Conservation (phyloP, 2,329 filamentous ascomycete species). For the Talaromyces sp. region DNA sequence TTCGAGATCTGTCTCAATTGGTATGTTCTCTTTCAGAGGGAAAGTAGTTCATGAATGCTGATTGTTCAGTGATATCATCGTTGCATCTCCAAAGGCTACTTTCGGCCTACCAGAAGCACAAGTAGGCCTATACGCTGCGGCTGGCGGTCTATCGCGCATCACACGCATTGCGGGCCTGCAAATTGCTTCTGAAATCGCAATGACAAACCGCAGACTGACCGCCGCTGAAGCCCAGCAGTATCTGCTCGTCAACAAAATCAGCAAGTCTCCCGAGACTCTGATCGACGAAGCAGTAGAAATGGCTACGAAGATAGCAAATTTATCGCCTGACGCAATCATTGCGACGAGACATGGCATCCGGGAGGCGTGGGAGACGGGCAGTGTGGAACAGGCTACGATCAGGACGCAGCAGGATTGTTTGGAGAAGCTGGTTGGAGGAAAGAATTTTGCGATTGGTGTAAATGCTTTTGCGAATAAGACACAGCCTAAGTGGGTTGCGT, state of each 20-base stretch:
- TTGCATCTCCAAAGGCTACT: slow-evolving; percentile 56
- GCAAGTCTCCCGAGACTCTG: slow-evolving; percentile 27
- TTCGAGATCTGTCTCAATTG: slow-evolving; percentile 92
- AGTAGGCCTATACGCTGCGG: slow-evolving; percentile 66
- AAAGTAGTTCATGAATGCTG: not conserved
- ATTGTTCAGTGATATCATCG: slow-evolving; percentile 58
- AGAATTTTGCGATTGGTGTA: slow-evolving; percentile 73
- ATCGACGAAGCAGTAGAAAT: slow-evolving; percentile 53
- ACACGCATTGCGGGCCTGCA: slow-evolving; percentile 65
- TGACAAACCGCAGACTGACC: slow-evolving; percentile 59
- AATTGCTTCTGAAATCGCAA: slow-evolving; percentile 67
- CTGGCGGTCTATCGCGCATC: slow-evolving; percentile 66
- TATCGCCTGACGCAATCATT: slow-evolving; percentile 72
- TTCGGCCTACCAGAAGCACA: slow-evolving; percentile 71
- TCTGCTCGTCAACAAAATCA: slow-evolving; percentile 70
- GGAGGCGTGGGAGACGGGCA: slow-evolving; percentile 67
- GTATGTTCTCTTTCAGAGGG: slow-evolving; percentile 32
- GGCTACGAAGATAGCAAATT: slow-evolving; percentile 63
- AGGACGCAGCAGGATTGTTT: slow-evolving; percentile 59
- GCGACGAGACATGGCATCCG: slow-evolving; percentile 69
- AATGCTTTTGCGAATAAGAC: slow-evolving; percentile 74
- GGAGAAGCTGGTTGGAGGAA: slow-evolving; percentile 58
- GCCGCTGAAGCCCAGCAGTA: slow-evolving; percentile 61
- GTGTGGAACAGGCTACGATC: slow-evolving; percentile 61
- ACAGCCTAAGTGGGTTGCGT: slow-evolving; percentile 59